Base-by-base conservation (phyloP, 768 basidiomycete genomes). In the Kwoniella shandongensis region DNA sequence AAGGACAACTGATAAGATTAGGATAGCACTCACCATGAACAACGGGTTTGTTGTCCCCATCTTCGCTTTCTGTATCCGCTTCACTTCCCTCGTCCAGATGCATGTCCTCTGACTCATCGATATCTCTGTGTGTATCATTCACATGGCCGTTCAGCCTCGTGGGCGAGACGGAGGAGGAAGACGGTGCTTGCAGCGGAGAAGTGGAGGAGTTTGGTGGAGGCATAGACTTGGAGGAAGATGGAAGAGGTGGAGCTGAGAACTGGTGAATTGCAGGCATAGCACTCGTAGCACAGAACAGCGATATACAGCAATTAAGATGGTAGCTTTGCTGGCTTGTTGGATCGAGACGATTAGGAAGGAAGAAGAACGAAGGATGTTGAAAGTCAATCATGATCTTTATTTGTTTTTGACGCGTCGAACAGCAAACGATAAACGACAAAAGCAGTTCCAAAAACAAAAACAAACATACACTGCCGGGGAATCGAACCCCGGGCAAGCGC, bases 401-500 rank as follows among this genome's bases (percentile, higher is more conserved):
- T 49, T 35, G n/a, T 49, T 38, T 22, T 23, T 38, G 47, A 49
- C 47, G 47, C 47, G 47, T 49, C 47, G 30, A n/a, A 18, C 44
- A 8, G 17, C 4, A 5, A 11, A 7, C 42, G 8, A 20, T 18
- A 44, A 20, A 10, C 42, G 25, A 3, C 42, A 44, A 44, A 44
- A 32, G 32, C 13, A 32, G 13, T 6, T 6, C 13, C 32, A 32
- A 32, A 32, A 32, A 42, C 7, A 38, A 38, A n/a, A n/a, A 6
- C 6, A 51, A 18, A 51, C 15, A 6, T 51, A 51, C 50, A 51
- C 50, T 51, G 50, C 36, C 32, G 20, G 50, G 50, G 50, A 51
- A n/a, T 51, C 50, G 50, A 51, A 51, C 50, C 50, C 50, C 20
- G 32, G 50, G 38, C 50, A 40, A 23, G 23, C n/a, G 38, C 50